A percentile compares a stretch with the other conserved stretches of the same genome.
Evolutionary conservation across 805 yeast genomes (phyloP).

Genomic region (Candida sithepensis): DNA sequence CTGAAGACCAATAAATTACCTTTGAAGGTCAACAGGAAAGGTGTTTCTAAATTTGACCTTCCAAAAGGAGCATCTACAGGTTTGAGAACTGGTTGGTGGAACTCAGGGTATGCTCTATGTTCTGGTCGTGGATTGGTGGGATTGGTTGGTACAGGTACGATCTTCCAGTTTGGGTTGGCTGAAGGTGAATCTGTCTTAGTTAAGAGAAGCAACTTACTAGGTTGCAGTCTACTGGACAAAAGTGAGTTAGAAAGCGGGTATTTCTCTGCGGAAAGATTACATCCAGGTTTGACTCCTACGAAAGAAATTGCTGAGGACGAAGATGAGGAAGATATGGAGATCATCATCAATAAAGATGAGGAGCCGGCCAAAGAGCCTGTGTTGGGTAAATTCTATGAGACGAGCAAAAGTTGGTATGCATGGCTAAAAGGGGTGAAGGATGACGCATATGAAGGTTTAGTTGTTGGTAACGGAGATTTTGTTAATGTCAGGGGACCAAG

Average conservation of each 20-base stretch:
- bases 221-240: conserved; percentile 46
- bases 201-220: conserved; percentile 44
- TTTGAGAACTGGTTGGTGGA: conserved; percentile 17
- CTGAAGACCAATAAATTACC: conserved; percentile 40
- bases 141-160: conserved; percentile 50
- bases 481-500: conserved; percentile 56
- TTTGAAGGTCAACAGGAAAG: conserved; percentile 31
- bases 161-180: conserved; percentile 43
- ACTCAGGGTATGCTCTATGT: conserved; percentile 42
- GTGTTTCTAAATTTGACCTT: conserved; percentile 24
- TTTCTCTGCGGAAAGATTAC: conserved; percentile 16
- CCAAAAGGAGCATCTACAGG: conserved; percentile 37
- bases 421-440: neutral
- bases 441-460: conserved; percentile 6
- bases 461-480: conserved; percentile 40
- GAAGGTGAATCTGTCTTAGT: conserved; percentile 48
- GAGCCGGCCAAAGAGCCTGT: conserved; percentile 5
- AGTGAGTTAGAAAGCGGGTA: conserved; percentile 34
- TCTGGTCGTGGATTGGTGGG: conserved; percentile 59
- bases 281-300: conserved; percentile 1
- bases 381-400: conserved; percentile 3
- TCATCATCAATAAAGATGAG: conserved; percentile 12
- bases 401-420: neutral
- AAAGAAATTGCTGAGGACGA: conserved; percentile 8
- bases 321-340: conserved; percentile 4